These are phyloP conservation scores for Komagataella pastoris DNA, from an alignment of 805 yeast species.

Conservation along the genomic window DNA sequence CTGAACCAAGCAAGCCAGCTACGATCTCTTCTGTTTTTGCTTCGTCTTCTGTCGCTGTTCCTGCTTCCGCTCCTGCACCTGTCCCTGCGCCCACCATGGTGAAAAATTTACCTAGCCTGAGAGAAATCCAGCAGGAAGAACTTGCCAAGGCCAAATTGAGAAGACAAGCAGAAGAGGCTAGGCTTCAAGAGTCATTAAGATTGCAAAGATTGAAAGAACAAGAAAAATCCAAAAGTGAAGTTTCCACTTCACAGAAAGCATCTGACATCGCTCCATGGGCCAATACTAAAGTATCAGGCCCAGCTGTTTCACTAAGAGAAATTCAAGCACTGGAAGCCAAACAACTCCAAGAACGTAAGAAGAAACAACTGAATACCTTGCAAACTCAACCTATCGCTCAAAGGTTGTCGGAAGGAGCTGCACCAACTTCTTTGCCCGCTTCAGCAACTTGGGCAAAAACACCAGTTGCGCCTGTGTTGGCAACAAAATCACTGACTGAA, in stretches of 20 bases:
- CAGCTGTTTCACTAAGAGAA: constrained; percentile 33
- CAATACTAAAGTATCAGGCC: constrained; percentile 14
- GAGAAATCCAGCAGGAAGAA: background rate
- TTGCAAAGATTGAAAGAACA: background rate
- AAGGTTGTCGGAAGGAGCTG: constrained; percentile 3
- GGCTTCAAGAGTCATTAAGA: background rate
- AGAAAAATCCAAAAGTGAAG: background rate
- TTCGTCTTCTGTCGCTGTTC: background rate
- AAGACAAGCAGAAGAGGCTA: background rate
- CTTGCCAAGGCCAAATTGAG: background rate
- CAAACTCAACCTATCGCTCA: constrained; percentile 1
- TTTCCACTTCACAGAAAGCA: constrained; percentile 6
- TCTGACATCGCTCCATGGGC: constrained; percentile 44
- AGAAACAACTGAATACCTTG: constrained; percentile 10
- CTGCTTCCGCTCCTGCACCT: background rate
- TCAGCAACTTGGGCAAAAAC: constrained; percentile 27
- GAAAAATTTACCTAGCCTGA: background rate
- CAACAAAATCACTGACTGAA: constrained; percentile 41
- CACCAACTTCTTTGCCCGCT: constrained; percentile 19
- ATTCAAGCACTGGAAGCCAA: constrained; percentile 29
- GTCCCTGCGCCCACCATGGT: background rate
- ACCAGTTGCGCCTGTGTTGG: constrained; percentile 10
- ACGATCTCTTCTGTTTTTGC: background rate
- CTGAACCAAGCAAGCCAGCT: background rate
- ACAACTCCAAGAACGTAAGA: constrained; percentile 21